phyloP scores from a whole-genome alignment of 495 filamentous ascomycete species.

The Cercophora samala region DNA sequence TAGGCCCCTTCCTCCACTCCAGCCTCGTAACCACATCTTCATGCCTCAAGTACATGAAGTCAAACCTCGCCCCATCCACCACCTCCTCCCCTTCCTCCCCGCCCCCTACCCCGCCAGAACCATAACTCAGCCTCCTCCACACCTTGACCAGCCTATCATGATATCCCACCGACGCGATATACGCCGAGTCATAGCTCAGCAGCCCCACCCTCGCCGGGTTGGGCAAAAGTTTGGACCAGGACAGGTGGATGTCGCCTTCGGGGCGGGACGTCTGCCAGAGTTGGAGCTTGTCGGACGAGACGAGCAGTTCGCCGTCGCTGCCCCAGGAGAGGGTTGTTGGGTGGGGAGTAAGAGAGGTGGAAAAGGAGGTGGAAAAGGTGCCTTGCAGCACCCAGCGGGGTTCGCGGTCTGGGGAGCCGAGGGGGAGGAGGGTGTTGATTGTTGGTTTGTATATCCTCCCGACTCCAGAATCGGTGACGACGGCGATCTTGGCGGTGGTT shows the following conservation, averaged over 20 bases:
- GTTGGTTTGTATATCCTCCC: constrained; percentile 79
- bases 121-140: constrained; percentile 87
- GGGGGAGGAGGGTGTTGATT: not conserved
- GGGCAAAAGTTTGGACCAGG: constrained; percentile 73
- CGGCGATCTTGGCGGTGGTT: constrained; percentile 78
- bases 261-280: constrained; percentile 59
- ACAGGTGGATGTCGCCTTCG: constrained; percentile 30
- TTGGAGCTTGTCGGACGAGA: constrained; percentile 66
- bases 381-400: constrained; percentile 52
- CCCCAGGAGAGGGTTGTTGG: constrained; percentile 74
- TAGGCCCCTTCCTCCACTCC: constrained; percentile 72
- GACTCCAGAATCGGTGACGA: constrained; percentile 54
- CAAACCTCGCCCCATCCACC: constrained; percentile 74
- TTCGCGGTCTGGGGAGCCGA: constrained; percentile 29
- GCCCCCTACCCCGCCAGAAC: constrained; percentile 43
- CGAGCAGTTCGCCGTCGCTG: constrained; percentile 72
- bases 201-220: constrained; percentile 70
- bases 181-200: constrained; percentile 79
- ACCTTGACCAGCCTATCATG: constrained; percentile 87
- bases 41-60: constrained; percentile 85
- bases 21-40: constrained; percentile 73
- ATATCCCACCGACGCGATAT: constrained; percentile 77
- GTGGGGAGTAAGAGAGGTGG: constrained; percentile 14
- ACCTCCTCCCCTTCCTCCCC: not conserved
- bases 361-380: constrained; percentile 36